A percentile compares a stretch with the other conserved stretches of the same genome.
Conservation (phyloP, 2,329 filamentous ascomycete genomes). For the Botrytis byssoidea region DNA sequence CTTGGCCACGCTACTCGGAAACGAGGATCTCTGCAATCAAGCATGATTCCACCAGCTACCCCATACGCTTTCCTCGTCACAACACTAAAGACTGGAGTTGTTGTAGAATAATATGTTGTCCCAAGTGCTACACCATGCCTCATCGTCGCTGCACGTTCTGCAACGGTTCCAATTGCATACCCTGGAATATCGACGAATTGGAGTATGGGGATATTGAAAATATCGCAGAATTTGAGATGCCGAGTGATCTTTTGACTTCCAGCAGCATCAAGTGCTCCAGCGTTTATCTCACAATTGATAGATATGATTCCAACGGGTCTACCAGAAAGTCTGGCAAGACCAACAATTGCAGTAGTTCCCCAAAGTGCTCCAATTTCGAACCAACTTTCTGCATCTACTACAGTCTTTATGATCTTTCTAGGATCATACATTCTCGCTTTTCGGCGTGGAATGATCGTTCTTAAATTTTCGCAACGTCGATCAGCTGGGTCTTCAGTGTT, state of each 20-base stretch:
- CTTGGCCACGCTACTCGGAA: slow-evolving; percentile 63
- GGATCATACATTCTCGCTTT: slow-evolving; percentile 61
- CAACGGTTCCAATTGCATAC: slow-evolving; percentile 62
- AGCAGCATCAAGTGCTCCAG: slow-evolving; percentile 59
- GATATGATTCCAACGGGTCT: slow-evolving; percentile 58
- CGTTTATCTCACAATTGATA: slow-evolving; percentile 60
- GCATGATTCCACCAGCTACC: slow-evolving; percentile 63
- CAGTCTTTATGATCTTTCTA: slow-evolving; percentile 53
- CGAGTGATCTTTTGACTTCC: slow-evolving; percentile 60
- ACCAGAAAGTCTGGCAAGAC: slow-evolving; percentile 57
- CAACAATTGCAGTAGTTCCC: slow-evolving; percentile 61
- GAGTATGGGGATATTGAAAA: slow-evolving; percentile 63
- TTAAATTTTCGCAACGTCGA: slow-evolving; percentile 49
- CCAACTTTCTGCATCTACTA: slow-evolving; percentile 56
- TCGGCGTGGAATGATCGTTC: slow-evolving; percentile 56
- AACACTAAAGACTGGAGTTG: slow-evolving; percentile 62
- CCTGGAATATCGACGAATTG: slow-evolving; percentile 64
- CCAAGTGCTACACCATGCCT: slow-evolving; percentile 61
- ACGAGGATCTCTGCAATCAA: slow-evolving; percentile 59
- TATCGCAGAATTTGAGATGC: slow-evolving; percentile 61
- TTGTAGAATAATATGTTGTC: slow-evolving; percentile 61
- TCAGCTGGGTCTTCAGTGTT: slow-evolving; percentile 49
- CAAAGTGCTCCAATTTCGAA: slow-evolving; percentile 64
- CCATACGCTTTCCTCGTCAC: slow-evolving; percentile 60
- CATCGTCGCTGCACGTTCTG: slow-evolving; percentile 63